Evolutionary conservation across 176 grass and related monocot genomes (phyloP).

Genomic region (Miscanthus lutarioriparius): DNA sequence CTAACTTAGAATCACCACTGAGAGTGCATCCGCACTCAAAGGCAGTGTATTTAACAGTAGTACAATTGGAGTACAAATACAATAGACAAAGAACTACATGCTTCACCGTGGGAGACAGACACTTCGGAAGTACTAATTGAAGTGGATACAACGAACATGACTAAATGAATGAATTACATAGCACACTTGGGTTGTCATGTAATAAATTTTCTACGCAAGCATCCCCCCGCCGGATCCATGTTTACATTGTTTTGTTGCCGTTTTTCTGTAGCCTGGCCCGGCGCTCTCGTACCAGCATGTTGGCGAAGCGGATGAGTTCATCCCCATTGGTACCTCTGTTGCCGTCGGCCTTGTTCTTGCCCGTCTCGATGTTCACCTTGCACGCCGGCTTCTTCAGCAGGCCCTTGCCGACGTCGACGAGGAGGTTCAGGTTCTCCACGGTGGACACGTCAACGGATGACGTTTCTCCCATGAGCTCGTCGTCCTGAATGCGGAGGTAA

Average conservation of each 20-base stretch:
- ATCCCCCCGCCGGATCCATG: too few species aligned
- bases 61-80: too few species aligned
- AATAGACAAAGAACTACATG: too few species aligned
- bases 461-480: neutral
- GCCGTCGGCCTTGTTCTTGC: neutral
- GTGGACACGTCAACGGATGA: neutral
- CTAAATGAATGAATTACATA: too few species aligned
- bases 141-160: too few species aligned
- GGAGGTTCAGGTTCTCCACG: neutral
- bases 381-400: neutral
- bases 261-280: neutral
- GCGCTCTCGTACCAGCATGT: neutral
- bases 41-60: too few species aligned
- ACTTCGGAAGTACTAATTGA: too few species aligned
- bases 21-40: too few species aligned
- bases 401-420: neutral
- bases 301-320: neutral
- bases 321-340: neutral
- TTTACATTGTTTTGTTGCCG: neutral
- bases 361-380: neutral
- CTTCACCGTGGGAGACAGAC: too few species aligned
- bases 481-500: neutral
- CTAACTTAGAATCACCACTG: too few species aligned
- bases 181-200: too few species aligned
- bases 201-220: too few species aligned